Evolutionary conservation across 257 asterid genomes (phyloP).

Genomic region (Marsdenia floribunda): DNA sequence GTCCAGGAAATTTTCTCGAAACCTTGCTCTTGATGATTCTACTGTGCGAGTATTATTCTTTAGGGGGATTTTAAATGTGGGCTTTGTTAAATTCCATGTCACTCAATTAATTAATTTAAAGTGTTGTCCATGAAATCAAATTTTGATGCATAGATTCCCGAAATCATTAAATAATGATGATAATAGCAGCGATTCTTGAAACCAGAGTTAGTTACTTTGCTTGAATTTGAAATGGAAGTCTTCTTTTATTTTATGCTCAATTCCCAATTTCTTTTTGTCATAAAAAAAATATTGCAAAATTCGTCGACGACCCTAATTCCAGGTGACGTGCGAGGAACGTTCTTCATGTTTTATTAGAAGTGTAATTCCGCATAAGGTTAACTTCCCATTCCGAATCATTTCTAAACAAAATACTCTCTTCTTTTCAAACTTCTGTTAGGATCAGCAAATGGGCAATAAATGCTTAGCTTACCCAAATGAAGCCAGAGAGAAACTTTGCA

Average conservation of each 20-base stretch:
- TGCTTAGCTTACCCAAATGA: too few species aligned
- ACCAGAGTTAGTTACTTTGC: background rate
- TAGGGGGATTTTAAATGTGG: too few species aligned
- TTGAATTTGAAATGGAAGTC: too few species aligned
- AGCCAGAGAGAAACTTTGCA: too few species aligned
- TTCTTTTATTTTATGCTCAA: background rate
- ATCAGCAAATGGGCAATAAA: too few species aligned
- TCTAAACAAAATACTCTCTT: too few species aligned
- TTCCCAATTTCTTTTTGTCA: background rate
- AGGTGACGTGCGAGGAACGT: slow-evolving; percentile 5
- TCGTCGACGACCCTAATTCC: background rate
- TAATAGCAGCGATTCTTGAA: background rate
- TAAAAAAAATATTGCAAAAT: background rate
- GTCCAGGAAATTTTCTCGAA: background rate
- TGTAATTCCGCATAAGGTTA: too few species aligned
- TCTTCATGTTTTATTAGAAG: background rate
- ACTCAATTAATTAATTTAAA: too few species aligned
- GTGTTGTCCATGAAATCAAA: background rate
- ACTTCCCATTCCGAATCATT: too few species aligned
- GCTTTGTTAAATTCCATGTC: too few species aligned
- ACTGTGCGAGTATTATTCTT: background rate
- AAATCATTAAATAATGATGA: background rate
- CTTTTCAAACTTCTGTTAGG: too few species aligned
- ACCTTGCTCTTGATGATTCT: background rate
- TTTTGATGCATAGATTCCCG: background rate